These are phyloP conservation scores for Dothiorella sarmentorum DNA, from an alignment of 2,329 filamentous ascomycete species.

Conservation along the genomic window DNA sequence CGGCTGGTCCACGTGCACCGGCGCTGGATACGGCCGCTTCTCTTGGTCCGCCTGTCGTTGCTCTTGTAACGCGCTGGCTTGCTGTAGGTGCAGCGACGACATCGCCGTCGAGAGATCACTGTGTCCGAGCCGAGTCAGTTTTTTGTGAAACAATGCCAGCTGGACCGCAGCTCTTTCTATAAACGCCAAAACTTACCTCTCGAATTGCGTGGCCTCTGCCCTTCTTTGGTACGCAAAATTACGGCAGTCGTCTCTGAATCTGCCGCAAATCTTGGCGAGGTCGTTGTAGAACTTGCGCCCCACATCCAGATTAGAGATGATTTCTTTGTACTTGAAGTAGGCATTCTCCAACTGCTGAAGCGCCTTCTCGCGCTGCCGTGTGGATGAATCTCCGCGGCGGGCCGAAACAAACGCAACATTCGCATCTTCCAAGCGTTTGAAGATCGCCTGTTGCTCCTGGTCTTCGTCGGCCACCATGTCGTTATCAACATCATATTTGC, in stretches of 20 bases:
- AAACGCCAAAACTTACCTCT: slow-evolving; percentile 52
- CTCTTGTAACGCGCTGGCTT: slow-evolving; percentile 44
- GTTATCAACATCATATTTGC: slow-evolving; percentile 75
- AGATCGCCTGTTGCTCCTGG: slow-evolving; percentile 70
- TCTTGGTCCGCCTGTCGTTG: slow-evolving; percentile 50
- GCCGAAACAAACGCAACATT: slow-evolving; percentile 76
- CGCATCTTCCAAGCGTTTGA: slow-evolving; percentile 66
- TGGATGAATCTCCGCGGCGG: slow-evolving; percentile 62
- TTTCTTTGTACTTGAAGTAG: slow-evolving; percentile 95
- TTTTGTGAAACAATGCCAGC: background rate
- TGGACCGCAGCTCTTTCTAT: too few species aligned
- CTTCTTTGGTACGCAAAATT: slow-evolving; percentile 77
- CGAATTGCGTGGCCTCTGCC: slow-evolving; percentile 73
- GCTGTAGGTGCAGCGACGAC: slow-evolving; percentile 53
- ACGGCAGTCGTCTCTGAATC: slow-evolving; percentile 77
- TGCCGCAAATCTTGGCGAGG: slow-evolving; percentile 77
- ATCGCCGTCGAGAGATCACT: slow-evolving; percentile 60
- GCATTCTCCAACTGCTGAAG: slow-evolving; percentile 86
- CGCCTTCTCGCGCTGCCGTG: slow-evolving; percentile 75
- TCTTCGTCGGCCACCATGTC: slow-evolving; percentile 68
- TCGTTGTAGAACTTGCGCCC: slow-evolving; percentile 98
- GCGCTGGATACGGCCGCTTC: slow-evolving; percentile 28
- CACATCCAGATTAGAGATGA: slow-evolving; percentile 84
- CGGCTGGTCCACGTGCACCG: slow-evolving; percentile 8
- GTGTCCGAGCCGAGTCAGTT: slow-evolving; percentile 1